These are phyloP conservation scores for Coniferiporia weirii DNA, from an alignment of 1,284 basidiomycete species.

Conservation along the genomic window DNA sequence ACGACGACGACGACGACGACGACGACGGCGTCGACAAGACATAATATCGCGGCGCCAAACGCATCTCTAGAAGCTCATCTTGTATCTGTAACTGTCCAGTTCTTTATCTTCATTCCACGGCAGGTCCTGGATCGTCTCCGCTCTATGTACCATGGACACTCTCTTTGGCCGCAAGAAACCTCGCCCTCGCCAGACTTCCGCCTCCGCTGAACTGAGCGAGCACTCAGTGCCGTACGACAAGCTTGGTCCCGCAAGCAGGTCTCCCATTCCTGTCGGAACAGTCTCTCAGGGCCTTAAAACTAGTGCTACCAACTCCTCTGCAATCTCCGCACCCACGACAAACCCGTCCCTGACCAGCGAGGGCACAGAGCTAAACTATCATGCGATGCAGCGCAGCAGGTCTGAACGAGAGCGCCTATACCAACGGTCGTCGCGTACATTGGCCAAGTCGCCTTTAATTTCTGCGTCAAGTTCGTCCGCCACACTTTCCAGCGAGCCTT, in stretches of 20 bases:
- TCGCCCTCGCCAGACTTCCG: conserved; percentile 45
- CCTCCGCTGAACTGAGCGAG: conserved; percentile 43
- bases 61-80: background rate
- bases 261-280: conserved; percentile 54
- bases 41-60: background rate
- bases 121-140: conserved; percentile 10
- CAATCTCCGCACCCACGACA: conserved; percentile 72
- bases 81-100: conserved; percentile 13
- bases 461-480: conserved; percentile 52
- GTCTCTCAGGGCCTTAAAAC: conserved; percentile 52
- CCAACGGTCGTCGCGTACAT: conserved; percentile 29
- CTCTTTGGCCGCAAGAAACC: conserved; percentile 38
- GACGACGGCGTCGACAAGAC: background rate
- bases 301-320: conserved; percentile 19
- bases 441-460: conserved; percentile 41
- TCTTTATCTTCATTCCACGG: background rate
- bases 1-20: too few species aligned
- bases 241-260: conserved; percentile 50
- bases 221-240: conserved; percentile 70
- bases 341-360: conserved; percentile 67
- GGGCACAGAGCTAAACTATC: conserved; percentile 65
- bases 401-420: conserved; percentile 50
- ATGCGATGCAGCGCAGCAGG: conserved; percentile 42
- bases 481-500: conserved; percentile 50
- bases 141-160: conserved; percentile 26